Conservation (phyloP, 352 stramenopile genomes). For the Globisporangium iwayamae region DNA sequence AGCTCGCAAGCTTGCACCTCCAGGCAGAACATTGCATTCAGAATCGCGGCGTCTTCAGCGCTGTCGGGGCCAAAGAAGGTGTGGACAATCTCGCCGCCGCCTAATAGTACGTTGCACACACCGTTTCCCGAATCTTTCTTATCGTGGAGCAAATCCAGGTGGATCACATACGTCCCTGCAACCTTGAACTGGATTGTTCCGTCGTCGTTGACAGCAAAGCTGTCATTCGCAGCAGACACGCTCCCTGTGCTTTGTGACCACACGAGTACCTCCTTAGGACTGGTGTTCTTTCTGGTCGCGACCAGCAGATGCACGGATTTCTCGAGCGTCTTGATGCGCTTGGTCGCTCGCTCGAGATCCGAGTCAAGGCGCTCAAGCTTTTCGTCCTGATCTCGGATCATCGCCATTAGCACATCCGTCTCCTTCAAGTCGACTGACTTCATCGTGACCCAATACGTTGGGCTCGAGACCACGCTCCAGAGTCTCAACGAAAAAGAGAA, state of each 20-base stretch:
- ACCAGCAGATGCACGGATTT: not conserved
- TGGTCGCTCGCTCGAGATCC: not conserved
- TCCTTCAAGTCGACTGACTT: not conserved
- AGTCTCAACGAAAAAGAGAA: not conserved
- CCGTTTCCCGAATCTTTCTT: not conserved
- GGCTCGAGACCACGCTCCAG: not conserved
- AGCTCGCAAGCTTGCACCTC: not conserved
- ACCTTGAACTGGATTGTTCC: not conserved
- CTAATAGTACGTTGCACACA: not conserved
- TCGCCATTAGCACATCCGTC: not conserved
- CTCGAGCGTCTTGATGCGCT: not conserved
- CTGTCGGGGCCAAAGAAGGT: not conserved
- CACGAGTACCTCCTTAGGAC: not conserved
- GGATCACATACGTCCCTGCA: not conserved
- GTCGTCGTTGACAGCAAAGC: not conserved
- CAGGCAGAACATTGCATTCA: not conserved
- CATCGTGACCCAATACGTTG: not conserved
- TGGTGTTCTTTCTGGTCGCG: not conserved
- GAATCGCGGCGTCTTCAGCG: not conserved
- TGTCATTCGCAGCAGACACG: not conserved
- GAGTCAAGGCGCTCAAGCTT: not conserved
- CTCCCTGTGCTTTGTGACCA: not conserved
- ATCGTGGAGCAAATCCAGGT: not conserved
- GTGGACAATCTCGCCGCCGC: not conserved
- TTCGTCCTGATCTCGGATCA: not conserved